phyloP scores from a whole-genome alignment of 192 early-diverging fungal species.

The Coemansia javaensis region DNA sequence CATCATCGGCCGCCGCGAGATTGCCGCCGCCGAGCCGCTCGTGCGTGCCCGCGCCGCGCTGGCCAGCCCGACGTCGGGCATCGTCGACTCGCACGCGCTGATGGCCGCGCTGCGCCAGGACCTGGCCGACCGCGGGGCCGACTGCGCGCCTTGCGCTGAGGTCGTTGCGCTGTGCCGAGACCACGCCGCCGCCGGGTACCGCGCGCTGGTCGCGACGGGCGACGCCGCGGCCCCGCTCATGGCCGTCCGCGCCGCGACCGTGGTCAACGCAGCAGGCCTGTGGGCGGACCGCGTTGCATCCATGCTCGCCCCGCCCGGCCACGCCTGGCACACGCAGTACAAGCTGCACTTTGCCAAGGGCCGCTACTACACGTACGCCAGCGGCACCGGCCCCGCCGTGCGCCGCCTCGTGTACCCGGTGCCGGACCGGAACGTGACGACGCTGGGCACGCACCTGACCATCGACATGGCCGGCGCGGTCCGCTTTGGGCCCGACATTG shows the following conservation, averaged over 20 bases:
- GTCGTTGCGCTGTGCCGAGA: constrained; percentile 45
- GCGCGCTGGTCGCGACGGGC: constrained; percentile 48
- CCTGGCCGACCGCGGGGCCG: constrained; percentile 51
- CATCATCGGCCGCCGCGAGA: constrained; percentile 45
- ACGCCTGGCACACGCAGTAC: constrained; percentile 39
- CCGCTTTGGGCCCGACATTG: constrained; percentile 76
- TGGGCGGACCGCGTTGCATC: constrained; percentile 61
- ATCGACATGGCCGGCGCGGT: constrained; percentile 70
- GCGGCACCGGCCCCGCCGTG: constrained; percentile 18
- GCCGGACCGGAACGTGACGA: constrained; percentile 64
- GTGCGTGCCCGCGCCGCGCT: constrained; percentile 56
- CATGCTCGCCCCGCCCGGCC: constrained; percentile 23
- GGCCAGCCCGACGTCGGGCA: constrained; percentile 71
- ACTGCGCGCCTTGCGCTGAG: constrained; percentile 52
- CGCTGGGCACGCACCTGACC: constrained; percentile 75
- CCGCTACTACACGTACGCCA: constrained; percentile 64
- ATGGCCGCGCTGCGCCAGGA: constrained; percentile 60
- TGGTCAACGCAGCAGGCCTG: constrained; percentile 79
- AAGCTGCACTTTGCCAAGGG: constrained; percentile 73
- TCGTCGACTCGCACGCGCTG: constrained; percentile 69
- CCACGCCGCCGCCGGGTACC: constrained; percentile 27
- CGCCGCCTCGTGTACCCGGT: constrained; percentile 76
- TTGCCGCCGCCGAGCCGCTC: constrained; percentile 54
- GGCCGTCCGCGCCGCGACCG: constrained; percentile 50
- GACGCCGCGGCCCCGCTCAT: constrained; percentile 41